Base-by-base conservation (phyloP, 2,329 filamentous ascomycete genomes). In the Pezicula rhizophila region DNA sequence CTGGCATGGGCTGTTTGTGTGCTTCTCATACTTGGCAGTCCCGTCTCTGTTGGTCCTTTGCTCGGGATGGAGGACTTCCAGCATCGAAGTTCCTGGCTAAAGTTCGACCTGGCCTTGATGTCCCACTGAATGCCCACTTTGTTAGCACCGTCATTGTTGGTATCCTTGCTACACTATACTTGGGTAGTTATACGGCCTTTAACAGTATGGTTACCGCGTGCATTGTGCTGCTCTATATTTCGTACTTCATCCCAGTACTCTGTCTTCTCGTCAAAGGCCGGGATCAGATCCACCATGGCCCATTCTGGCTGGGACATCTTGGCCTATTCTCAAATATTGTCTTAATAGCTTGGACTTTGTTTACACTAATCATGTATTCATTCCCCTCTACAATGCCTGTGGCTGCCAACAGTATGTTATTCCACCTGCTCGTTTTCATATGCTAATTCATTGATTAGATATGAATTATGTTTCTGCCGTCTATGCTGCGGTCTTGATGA, bases 261-360 rank as follows among this genome's bases (percentile, higher is more conserved):
- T 68, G 67, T 0, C 67, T 73, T 14, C 58, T 66, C 18, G 51
- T 58, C 14, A 62, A 59, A 25, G 65, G 64, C 2, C 57, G 65
- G 11, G 78, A 72, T 45, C 82, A 79, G 70, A 68, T 90, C 8
- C 81, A 82, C 0, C 71, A 76, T 41, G 67, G 69, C 2, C 61
- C 76, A 0, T 86, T 85, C 60, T 71, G 73, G 37, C 67, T 86
- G n/a, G 74, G 79, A 0, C 70, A 66, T 18, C 51, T 83, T 39
- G 82, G 76, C 17, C 84, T 80, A 79, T 63, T 73, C 18, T 70
- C 75, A 28, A 86, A 86, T 58, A 48, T 74, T 41, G 72, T 75
- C 20, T 78, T 80, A 7, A 62, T 84, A 18, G 66, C 66, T 1
- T 84, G 81, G 56, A 75, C 78, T 2, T 63, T 73, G 5, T 65